Evolutionary conservation across 306 rosid genomes (phyloP).

Genomic region (Quercus variabilis): DNA sequence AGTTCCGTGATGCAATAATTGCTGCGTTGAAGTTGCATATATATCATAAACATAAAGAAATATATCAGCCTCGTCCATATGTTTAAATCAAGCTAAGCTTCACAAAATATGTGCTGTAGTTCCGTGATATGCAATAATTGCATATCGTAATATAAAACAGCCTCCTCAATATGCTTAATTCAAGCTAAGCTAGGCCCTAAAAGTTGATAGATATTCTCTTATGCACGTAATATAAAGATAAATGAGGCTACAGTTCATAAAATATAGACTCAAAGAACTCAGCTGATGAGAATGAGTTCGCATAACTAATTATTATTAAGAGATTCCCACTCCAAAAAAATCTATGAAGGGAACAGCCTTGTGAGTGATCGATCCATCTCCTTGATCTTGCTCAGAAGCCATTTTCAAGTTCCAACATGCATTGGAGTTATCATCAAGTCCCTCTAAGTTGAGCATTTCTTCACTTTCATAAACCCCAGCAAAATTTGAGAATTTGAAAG

Average conservation of each 20-base stretch:
- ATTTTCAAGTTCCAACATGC: background rate
- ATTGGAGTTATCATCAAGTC: background rate
- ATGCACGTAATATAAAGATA: background rate
- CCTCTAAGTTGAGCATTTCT: background rate
- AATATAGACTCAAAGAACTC: background rate
- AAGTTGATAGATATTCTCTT: no score
- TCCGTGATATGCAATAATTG: background rate
- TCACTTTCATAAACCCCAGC: background rate
- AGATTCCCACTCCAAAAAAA: constrained; percentile 59
- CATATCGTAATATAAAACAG: background rate
- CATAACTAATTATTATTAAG: background rate
- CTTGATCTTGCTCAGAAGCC: constrained; percentile 8
- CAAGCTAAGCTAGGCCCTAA: background rate
- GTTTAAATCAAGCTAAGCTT: background rate
- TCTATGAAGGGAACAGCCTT: constrained; percentile 51
- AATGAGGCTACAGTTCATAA: background rate
- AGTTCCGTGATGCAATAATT: background rate
- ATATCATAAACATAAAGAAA: no score
- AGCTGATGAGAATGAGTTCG: background rate
- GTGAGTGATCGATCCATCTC: background rate
- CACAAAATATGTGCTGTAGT: background rate
- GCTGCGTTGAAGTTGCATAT: no score
- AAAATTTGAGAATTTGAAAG: constrained; percentile 12
- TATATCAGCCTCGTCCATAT: no score
- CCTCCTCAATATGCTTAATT: background rate